phyloP scores from a whole-genome alignment of 306 rosid species.

The Lagenaria siceraria region DNA sequence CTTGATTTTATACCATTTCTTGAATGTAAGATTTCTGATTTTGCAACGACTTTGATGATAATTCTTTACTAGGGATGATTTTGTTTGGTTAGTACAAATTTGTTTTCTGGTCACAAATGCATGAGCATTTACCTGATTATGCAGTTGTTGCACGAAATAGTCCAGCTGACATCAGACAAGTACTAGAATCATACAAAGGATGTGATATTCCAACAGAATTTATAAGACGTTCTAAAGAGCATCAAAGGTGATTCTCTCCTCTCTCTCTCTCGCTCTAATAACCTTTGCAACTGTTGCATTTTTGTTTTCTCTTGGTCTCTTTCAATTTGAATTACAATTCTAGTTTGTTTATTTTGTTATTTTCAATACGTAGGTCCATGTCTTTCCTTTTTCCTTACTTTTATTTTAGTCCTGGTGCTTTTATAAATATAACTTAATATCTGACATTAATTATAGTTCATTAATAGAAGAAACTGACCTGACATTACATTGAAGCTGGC shows the following conservation, averaged over 20 bases:
- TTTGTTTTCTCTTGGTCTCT: background rate
- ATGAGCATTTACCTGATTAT: conserved; percentile 8
- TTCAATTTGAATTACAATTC: background rate
- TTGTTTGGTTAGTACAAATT: background rate
- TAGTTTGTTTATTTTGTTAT: background rate
- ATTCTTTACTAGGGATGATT: background rate
- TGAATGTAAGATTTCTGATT: conserved; percentile 50
- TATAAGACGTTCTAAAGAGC: conserved; percentile 73
- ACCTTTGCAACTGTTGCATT: background rate
- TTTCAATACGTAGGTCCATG: background rate
- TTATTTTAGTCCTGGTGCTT: background rate
- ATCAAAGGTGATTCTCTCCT: conserved; percentile 35
- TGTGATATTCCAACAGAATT: conserved; percentile 76
- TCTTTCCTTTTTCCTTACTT: background rate
- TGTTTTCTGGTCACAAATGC: background rate
- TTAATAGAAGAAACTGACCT: background rate
- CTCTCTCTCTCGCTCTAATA: background rate
- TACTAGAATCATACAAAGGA: conserved; percentile 72
- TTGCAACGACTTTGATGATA: background rate
- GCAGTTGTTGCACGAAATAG: conserved; percentile 87
- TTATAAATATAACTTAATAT: background rate
- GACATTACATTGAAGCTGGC: background rate
- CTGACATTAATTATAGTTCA: background rate
- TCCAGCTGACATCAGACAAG: conserved; percentile 85
- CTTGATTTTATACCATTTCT: conserved; percentile 89